Percentiles rank a stretch among this genome's conserved stretches.
These are phyloP conservation scores for Argentina anserina DNA, from an alignment of 306 rosid species.

Conservation along the genomic window DNA sequence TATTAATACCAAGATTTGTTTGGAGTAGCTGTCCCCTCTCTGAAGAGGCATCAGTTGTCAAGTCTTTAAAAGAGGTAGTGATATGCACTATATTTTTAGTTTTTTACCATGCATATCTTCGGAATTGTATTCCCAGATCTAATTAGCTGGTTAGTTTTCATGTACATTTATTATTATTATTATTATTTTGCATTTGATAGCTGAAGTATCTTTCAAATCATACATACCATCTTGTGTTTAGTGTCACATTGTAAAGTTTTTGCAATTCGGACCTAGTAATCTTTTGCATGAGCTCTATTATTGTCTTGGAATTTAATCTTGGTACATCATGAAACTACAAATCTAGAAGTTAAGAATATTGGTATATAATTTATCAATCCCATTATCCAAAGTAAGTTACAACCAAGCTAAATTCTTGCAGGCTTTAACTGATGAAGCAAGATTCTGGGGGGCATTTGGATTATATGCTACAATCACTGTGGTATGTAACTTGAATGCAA, in stretches of 20 bases:
- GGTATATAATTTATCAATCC: not conserved
- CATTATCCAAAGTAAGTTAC: constrained; percentile 17
- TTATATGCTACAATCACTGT: constrained; percentile 60
- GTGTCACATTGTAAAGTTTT: not conserved
- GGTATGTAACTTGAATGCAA: constrained; percentile 41
- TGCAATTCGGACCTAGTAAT: not conserved
- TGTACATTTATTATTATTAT: not conserved
- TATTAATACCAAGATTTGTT: constrained; percentile 67
- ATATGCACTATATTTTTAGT: not conserved
- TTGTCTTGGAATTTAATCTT: not conserved
- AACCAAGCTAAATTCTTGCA: constrained; percentile 38
- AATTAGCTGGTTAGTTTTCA: not conserved
- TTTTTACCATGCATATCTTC: not conserved
- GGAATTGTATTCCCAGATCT: not conserved
- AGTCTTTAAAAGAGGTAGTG: constrained; percentile 65
- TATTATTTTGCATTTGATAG: not conserved
- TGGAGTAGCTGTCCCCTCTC: constrained; percentile 65
- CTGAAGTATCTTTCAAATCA: not conserved
- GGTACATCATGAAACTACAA: not conserved
- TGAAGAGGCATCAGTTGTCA: constrained; percentile 52
- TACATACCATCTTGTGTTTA: not conserved
- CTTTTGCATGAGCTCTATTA: not conserved
- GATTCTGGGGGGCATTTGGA: constrained; percentile 97
- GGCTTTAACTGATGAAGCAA: constrained; percentile 74
- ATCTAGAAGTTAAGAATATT: not conserved